phyloP scores from a whole-genome alignment of 1,139 yeast species.

The Geotrichum citri-aurantii region DNA sequence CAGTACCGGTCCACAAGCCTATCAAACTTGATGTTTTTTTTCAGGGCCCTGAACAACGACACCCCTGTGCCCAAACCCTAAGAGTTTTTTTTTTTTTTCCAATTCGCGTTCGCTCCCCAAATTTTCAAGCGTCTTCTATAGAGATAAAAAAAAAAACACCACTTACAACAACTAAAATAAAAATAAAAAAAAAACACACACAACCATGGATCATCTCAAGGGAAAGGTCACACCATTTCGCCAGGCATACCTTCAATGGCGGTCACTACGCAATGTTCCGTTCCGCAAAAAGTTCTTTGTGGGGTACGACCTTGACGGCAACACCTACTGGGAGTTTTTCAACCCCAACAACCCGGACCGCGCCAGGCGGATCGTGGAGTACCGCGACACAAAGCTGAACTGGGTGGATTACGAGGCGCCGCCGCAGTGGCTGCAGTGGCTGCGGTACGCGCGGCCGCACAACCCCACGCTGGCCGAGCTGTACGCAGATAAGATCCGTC shows the following conservation, averaged over 20 bases:
- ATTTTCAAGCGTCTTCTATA: background rate
- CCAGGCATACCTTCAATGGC: slow-evolving; percentile 52
- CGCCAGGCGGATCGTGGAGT: slow-evolving; percentile 41
- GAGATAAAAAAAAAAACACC: too few relatives aligned
- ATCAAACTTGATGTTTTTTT: too few relatives aligned
- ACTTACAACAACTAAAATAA: too few relatives aligned
- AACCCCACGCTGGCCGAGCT: slow-evolving; percentile 64
- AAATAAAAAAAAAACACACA: background rate
- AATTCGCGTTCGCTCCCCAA: background rate
- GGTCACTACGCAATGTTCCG: slow-evolving; percentile 58
- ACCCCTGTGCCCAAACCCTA: background rate
- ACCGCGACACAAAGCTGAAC: slow-evolving; percentile 31
- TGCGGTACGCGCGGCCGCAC: slow-evolving; percentile 53
- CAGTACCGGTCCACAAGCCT: too few relatives aligned
- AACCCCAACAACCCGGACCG: slow-evolving; percentile 37
- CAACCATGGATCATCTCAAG: slow-evolving; percentile 38
- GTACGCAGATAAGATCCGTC: slow-evolving; percentile 51
- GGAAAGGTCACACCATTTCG: slow-evolving; percentile 32
- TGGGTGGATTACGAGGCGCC: slow-evolving; percentile 42
- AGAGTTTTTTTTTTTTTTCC: background rate
- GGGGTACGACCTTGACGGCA: slow-evolving; percentile 73
- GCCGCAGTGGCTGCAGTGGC: slow-evolving; percentile 81
- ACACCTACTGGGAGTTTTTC: slow-evolving; percentile 78
- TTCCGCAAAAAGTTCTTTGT: slow-evolving; percentile 47
- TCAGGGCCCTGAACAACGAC: background rate